phyloP scores from a whole-genome alignment of 2,329 filamentous ascomycete species.

The Phyllosticta capitalensis region DNA sequence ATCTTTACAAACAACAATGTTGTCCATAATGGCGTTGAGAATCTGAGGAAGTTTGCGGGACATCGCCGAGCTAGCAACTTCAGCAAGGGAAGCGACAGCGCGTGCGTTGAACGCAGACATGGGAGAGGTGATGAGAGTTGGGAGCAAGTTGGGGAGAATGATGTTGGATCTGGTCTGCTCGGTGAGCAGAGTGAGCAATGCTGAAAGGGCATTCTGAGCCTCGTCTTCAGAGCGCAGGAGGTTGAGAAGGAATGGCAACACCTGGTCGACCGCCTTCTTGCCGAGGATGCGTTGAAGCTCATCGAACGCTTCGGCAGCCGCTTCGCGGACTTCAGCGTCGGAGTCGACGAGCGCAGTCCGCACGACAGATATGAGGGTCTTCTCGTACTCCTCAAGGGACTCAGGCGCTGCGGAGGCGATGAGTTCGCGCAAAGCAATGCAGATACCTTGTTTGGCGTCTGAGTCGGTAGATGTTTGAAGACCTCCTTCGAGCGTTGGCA shows the following conservation, averaged over 20 bases:
- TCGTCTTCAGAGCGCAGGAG: conserved; percentile 78
- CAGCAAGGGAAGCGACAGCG: conserved; percentile 82
- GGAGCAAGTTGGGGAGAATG: conserved; percentile 91
- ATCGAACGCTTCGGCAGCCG: conserved; percentile 94
- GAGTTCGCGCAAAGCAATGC: conserved; percentile 87
- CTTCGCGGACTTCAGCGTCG: conserved; percentile 82
- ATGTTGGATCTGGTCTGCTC: conserved; percentile 91
- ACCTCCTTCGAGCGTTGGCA: conserved; percentile 88
- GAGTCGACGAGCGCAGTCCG: conserved; percentile 85
- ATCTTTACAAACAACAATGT: conserved; percentile 69
- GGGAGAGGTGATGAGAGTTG: conserved; percentile 79
- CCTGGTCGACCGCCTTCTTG: conserved; percentile 90
- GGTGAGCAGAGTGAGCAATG: conserved; percentile 85
- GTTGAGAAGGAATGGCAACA: conserved; percentile 82
- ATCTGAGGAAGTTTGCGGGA: conserved; percentile 82
- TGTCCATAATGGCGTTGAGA: conserved; percentile 89
- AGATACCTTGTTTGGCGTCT: conserved; percentile 94
- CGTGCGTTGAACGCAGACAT: conserved; percentile 93
- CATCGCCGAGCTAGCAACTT: conserved; percentile 85
- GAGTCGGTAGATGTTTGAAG: conserved; percentile 74
- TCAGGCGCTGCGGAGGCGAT: conserved; percentile 83
- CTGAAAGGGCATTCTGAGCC: conserved; percentile 85
- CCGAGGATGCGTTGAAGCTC: conserved; percentile 86
- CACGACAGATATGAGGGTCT: conserved; percentile 88
- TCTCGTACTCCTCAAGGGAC: conserved; percentile 86